Base-by-base conservation (phyloP, 1,284 basidiomycete genomes). In the Macrocystidia cucumis region DNA sequence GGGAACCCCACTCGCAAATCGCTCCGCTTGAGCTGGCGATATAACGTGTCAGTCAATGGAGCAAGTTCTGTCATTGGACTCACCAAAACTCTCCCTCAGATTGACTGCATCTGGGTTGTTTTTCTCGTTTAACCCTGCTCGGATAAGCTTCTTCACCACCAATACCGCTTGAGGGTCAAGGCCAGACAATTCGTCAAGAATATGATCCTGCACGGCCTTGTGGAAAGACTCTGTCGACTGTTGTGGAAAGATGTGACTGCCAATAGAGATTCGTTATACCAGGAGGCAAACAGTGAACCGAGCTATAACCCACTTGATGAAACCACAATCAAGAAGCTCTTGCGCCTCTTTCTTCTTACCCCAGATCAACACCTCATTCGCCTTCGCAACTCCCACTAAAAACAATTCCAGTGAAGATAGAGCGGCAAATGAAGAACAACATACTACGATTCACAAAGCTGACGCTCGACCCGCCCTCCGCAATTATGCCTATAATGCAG, bases 361-460 rank as follows among this genome's bases (percentile, higher is more conserved):
- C 59, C 75, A 78, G 3, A 84, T 56, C 5, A 84, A 60, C 2
- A 72, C 74, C 41, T 84, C 80, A 29, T 81, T 82, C 21, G 81
- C 80, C 44, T 68, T 74, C 3, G 72, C 68, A 12, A 76, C 49
- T 9, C 80, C 80, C 74, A 84, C 80, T 83, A 32, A 18, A n/a
- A 18, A 23, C 4, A 31, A 11, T 14, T 5, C 29, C 25, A 29
- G 27, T 29, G 11, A 9, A 20, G 31, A 20, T 9, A 37, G 5
- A 1, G 9, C 20, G 34, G 36, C 19, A 22, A 17, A 9, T 22
- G 27, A 19, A n/a, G n/a, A n/a, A n/a, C 25, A 9, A 50, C 66
- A 45, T 49, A 82, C 78, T 77, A 50, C 72, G 59, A 44, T 80
- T 80, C 9, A 72, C 62, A 47, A 84, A 84, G 41, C 59, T 75